phyloP scores from a whole-genome alignment of 2,329 filamentous ascomycete species.

The Aspergillus tamarii region DNA sequence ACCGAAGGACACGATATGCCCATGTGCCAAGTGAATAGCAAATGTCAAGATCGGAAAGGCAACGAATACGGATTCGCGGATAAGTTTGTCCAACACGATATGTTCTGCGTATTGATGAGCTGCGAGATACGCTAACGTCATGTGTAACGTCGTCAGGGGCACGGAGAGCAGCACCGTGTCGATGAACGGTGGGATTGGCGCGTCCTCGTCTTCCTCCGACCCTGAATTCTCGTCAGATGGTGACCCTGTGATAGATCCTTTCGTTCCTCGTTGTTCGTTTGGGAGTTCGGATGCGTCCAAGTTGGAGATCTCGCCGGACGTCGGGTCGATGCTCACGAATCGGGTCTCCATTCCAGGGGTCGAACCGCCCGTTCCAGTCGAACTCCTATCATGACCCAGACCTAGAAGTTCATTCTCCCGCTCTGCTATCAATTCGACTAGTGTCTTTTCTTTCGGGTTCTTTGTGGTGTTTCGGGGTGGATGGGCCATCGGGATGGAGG shows the following conservation, averaged over 20 bases:
- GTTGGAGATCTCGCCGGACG: slow-evolving; percentile 21
- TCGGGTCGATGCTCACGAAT: slow-evolving; percentile 39
- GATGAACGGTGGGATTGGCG: slow-evolving; percentile 41
- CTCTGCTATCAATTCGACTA: slow-evolving; percentile 51
- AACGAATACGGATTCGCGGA: slow-evolving; percentile 40
- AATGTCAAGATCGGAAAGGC: slow-evolving; percentile 48
- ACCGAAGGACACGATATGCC: slow-evolving; percentile 44
- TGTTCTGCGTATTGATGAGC: slow-evolving; percentile 51
- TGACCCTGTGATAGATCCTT: neutral
- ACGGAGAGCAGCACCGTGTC: slow-evolving; percentile 49
- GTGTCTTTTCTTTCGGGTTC: slow-evolving; percentile 37
- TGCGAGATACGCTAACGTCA: slow-evolving; percentile 50
- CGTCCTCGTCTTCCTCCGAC: slow-evolving; percentile 6
- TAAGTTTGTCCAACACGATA: slow-evolving; percentile 34
- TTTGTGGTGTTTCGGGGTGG: slow-evolving; percentile 24
- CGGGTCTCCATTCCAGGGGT: slow-evolving; percentile 21
- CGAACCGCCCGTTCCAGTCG: slow-evolving; percentile 7
- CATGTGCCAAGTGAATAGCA: slow-evolving; percentile 49
- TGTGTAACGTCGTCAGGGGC: slow-evolving; percentile 47
- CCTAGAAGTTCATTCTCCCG: slow-evolving; percentile 40
- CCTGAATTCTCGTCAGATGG: neutral
- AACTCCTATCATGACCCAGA: slow-evolving; percentile 13
- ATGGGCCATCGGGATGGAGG: slow-evolving; percentile 38
- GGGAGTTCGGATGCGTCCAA: slow-evolving; percentile 30
- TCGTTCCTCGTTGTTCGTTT: slow-evolving; percentile 17